Conservation (phyloP, 1,284 basidiomycete genomes). For the Marasmius oreades region DNA sequence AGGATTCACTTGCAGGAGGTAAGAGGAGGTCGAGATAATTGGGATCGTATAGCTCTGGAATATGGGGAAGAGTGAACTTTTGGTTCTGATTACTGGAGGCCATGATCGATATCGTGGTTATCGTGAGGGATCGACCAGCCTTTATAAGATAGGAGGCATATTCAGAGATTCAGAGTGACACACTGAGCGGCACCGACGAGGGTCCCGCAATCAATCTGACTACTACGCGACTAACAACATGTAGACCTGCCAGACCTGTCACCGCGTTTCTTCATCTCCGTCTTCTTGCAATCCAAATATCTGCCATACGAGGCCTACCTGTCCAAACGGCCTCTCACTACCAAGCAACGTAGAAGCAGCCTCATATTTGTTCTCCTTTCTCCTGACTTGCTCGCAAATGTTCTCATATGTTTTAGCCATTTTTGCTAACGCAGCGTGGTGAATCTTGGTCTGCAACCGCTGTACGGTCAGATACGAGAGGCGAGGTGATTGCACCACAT, state of each 20-base stretch:
- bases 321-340: conserved; percentile 79
- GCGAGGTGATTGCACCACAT: conserved; percentile 76
- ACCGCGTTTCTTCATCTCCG: not conserved
- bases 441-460: conserved; percentile 64
- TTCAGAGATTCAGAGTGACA: no score
- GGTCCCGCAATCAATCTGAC: no score
- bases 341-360: conserved; percentile 84
- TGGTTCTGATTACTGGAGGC: conserved; percentile 17
- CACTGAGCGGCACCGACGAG: no score
- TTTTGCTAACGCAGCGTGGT: conserved; percentile 67
- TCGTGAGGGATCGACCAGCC: no score
- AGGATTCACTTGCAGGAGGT: conserved; percentile 23
- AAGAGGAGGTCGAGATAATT: conserved; percentile 50
- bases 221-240: no score
- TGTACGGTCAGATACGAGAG: conserved; percentile 71
- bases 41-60: conserved; percentile 48
- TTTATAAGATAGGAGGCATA: no score
- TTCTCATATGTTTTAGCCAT: conserved; percentile 67
- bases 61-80: conserved; percentile 36
- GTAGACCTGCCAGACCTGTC: not conserved
- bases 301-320: conserved; percentile 66
- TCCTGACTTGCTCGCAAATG: conserved; percentile 73
- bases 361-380: conserved; percentile 79
- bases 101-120: no score
- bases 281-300: conserved; percentile 65